Conservation (phyloP, 345 rosid species). For the Geranium rotundifolium region DNA sequence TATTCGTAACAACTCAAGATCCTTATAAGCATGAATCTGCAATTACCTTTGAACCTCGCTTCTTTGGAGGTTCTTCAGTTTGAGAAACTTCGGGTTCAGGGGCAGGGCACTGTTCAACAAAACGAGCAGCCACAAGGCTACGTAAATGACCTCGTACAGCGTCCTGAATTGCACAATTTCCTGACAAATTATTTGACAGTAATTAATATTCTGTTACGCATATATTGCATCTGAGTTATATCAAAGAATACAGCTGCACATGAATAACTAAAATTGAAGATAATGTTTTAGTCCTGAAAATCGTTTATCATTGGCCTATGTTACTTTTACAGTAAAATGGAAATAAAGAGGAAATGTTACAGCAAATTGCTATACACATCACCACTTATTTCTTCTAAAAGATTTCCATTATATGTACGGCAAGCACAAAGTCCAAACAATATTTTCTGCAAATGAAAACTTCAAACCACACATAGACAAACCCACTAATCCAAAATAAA, state of each 20-base stretch:
- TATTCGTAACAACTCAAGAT: not conserved
- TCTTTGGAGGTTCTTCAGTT: constrained; percentile 34
- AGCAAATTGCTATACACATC: too few relatives aligned
- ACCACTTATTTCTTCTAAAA: not conserved
- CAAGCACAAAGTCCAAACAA: not conserved
- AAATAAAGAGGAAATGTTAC: too few relatives aligned
- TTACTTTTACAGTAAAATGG: too few relatives aligned
- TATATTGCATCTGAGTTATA: constrained; percentile 1
- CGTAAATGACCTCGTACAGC: constrained; percentile 35
- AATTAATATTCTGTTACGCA: not conserved
- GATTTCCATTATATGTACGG: not conserved
- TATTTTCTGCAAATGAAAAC: not conserved
- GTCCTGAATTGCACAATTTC: constrained; percentile 20
- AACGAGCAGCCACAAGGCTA: constrained; percentile 46
- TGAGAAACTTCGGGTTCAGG: constrained; percentile 54
- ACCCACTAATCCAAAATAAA: too few relatives aligned
- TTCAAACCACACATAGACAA: not conserved
- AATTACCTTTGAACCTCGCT: constrained; percentile 60
- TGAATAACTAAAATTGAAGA: too few relatives aligned
- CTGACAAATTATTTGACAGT: constrained; percentile 15
- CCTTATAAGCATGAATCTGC: constrained; percentile 5
- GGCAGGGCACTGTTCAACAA: constrained; percentile 70
- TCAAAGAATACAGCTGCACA: not conserved
- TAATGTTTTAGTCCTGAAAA: too few relatives aligned
- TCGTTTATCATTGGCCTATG: too few relatives aligned